phyloP scores from a whole-genome alignment of 2,329 filamentous ascomycete genomes.

The Colletotrichum salicis region DNA sequence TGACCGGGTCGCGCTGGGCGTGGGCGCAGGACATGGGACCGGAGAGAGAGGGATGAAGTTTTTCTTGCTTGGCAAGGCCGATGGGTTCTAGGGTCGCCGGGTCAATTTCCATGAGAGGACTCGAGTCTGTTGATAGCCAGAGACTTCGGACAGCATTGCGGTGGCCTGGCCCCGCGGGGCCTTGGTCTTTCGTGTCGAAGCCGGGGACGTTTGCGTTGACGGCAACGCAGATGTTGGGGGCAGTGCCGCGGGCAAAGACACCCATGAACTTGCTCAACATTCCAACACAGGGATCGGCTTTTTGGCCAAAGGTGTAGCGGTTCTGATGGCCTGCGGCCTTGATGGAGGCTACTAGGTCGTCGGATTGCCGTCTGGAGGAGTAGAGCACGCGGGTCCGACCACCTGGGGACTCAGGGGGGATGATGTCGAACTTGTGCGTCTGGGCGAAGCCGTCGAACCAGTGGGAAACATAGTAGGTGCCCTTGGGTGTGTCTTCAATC shows the following conservation, averaged over 20 bases:
- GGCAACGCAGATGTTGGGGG: conserved; percentile 73
- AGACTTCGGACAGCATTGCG: conserved; percentile 53
- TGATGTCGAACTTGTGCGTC: conserved; percentile 78
- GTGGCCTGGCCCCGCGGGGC: conserved; percentile 32
- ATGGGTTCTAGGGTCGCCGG: conserved; percentile 78
- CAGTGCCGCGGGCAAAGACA: conserved; percentile 56
- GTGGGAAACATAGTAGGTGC: conserved; percentile 72
- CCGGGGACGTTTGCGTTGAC: conserved; percentile 74
- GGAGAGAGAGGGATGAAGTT: conserved; percentile 74
- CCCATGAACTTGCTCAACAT: conserved; percentile 78
- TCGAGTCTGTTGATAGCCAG: conserved; percentile 67
- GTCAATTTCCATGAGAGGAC: conserved; percentile 69
- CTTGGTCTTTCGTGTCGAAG: conserved; percentile 25
- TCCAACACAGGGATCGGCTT: conserved; percentile 78
- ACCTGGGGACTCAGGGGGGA: conserved; percentile 45
- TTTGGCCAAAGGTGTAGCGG: conserved; percentile 74
- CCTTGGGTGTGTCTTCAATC: conserved; percentile 66
- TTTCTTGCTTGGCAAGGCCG: conserved; percentile 67
- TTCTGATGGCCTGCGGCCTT: conserved; percentile 67
- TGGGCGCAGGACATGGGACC: conserved; percentile 78
- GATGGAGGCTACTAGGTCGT: conserved; percentile 70
- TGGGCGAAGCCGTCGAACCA: conserved; percentile 86
- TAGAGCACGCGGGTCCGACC: conserved; percentile 66
- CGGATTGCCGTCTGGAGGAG: conserved; percentile 75
- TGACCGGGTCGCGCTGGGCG: conserved; percentile 75